These are phyloP conservation scores for Pleurotus tuoliensis DNA, from an alignment of 768 basidiomycete species.

Conservation along the genomic window DNA sequence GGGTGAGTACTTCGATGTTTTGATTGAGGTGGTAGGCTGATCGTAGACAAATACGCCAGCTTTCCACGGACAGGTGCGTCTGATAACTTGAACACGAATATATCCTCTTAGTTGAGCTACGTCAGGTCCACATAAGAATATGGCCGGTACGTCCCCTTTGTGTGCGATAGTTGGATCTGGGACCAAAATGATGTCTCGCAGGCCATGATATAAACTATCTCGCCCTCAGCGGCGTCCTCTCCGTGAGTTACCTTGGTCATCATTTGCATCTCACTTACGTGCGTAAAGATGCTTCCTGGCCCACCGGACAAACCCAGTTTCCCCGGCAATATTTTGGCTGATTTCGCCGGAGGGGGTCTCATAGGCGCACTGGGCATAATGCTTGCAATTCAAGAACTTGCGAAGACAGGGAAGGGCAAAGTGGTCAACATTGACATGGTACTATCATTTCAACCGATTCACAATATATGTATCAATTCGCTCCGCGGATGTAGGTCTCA, in stretches of 20 bases:
- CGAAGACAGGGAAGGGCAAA: conserved; percentile 64
- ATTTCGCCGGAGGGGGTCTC: conserved; percentile 81
- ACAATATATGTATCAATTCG: background rate
- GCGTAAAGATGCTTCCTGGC: conserved; percentile 62
- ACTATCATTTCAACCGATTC: background rate
- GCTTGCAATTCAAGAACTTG: conserved; percentile 68
- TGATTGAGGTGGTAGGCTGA: too few relatives aligned
- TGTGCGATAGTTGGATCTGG: background rate
- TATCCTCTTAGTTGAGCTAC: conserved; percentile 3
- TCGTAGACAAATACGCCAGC: conserved; percentile 23
- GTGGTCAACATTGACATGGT: conserved; percentile 79
- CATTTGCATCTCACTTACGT: background rate
- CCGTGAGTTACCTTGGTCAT: conserved; percentile 34
- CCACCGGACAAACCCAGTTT: conserved; percentile 57
- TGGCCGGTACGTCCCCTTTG: conserved; percentile 56
- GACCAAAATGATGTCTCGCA: conserved; percentile 15
- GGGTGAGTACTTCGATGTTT: conserved; percentile 44
- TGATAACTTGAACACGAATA: background rate
- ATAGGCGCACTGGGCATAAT: conserved; percentile 71
- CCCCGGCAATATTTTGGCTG: conserved; percentile 74
- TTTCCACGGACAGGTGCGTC: conserved; percentile 55
- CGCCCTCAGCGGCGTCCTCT: conserved; percentile 71
- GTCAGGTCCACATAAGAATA: conserved; percentile 64
- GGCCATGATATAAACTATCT: conserved; percentile 88
- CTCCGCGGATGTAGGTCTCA: conserved; percentile 51